Percentiles rank a stretch among this genome's conserved stretches.
Conservation (phyloP, 2,329 filamentous ascomycete genomes). For the Zarea fungicola region DNA sequence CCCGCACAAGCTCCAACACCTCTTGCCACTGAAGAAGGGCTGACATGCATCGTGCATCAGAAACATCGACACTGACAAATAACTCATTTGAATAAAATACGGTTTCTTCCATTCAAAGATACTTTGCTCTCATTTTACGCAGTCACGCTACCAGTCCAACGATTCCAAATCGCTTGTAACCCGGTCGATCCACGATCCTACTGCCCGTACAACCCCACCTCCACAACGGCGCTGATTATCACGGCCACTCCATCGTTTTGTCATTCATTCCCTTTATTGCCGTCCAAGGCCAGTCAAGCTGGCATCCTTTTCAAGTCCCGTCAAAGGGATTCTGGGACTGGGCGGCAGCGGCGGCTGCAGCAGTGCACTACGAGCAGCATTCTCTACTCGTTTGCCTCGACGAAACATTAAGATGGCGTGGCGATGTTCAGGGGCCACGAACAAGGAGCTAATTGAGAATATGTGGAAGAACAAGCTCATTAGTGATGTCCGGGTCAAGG, state of each 20-base stretch:
- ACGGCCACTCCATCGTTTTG: too few species aligned
- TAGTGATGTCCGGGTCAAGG: conserved; percentile 62
- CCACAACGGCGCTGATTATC: too few species aligned
- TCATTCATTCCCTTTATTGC: neutral
- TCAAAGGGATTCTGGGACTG: neutral
- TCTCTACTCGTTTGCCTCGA: conserved; percentile 5
- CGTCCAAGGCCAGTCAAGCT: neutral
- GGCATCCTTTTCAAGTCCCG: neutral
- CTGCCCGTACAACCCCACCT: too few species aligned
- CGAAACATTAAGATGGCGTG: conserved; percentile 67
- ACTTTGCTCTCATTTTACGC: too few species aligned
- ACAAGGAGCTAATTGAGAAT: conserved; percentile 72
- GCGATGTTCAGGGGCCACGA: conserved; percentile 72
- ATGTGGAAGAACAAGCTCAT: conserved; percentile 69
- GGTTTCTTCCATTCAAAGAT: too few species aligned
- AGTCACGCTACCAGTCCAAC: too few species aligned
- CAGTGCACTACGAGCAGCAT: conserved; percentile 7
- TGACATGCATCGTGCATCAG: conserved; percentile 1
- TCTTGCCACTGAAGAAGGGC: neutral
- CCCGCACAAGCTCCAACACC: conserved; percentile 1
- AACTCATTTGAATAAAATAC: too few species aligned
- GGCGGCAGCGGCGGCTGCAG: too few species aligned
- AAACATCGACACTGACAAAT: neutral
- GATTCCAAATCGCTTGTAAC: neutral
- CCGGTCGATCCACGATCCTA: too few species aligned